Evolutionary conservation across 108 stramenopile genomes (phyloP).

Genomic region (Pseudonitzschia multistriata): DNA sequence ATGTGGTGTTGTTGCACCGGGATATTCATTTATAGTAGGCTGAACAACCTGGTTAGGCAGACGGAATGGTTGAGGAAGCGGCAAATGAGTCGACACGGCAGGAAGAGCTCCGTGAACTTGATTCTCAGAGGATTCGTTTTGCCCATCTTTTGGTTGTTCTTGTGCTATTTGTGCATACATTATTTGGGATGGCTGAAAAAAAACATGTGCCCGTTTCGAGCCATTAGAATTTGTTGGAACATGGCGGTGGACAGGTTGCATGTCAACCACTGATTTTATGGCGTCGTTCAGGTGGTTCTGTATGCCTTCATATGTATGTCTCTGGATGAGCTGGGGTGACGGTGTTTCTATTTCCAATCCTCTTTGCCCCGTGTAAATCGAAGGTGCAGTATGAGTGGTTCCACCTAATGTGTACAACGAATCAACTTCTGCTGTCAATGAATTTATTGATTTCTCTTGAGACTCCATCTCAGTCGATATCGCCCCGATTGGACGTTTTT

Average conservation of each 20-base stretch:
- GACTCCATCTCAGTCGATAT: slow-evolving; percentile 1
- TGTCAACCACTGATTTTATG: slow-evolving; percentile 52
- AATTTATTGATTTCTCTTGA: slow-evolving; percentile 5
- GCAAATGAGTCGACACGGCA: slow-evolving; percentile 4
- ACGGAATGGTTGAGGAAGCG: slow-evolving; percentile 8
- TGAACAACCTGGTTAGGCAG: slow-evolving; percentile 15
- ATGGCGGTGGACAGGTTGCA: slow-evolving; percentile 33
- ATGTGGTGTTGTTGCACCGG: not conserved
- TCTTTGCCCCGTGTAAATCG: slow-evolving; percentile 31
- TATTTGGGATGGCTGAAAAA: slow-evolving; percentile 4
- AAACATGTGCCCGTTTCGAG: slow-evolving; percentile 48
- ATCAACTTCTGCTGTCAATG: slow-evolving; percentile 13
- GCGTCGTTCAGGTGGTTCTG: slow-evolving; percentile 65
- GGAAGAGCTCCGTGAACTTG: not conserved
- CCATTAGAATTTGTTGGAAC: slow-evolving; percentile 36
- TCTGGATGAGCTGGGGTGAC: slow-evolving; percentile 15
- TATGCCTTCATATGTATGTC: slow-evolving; percentile 3
- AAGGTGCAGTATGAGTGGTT: slow-evolving; percentile 10
- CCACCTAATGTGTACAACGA: slow-evolving; percentile 7
- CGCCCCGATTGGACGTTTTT: slow-evolving; percentile 62
- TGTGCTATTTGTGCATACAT: slow-evolving; percentile 11
- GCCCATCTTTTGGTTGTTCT: slow-evolving; percentile 7
- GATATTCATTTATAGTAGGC: slow-evolving; percentile 2
- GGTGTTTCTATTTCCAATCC: not conserved
- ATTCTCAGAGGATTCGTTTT: not conserved